A percentile compares a stretch with the other conserved stretches of the same genome.
phyloP scores from a whole-genome alignment of 441 rosid genomes.

The Bruguiera hainesii region DNA sequence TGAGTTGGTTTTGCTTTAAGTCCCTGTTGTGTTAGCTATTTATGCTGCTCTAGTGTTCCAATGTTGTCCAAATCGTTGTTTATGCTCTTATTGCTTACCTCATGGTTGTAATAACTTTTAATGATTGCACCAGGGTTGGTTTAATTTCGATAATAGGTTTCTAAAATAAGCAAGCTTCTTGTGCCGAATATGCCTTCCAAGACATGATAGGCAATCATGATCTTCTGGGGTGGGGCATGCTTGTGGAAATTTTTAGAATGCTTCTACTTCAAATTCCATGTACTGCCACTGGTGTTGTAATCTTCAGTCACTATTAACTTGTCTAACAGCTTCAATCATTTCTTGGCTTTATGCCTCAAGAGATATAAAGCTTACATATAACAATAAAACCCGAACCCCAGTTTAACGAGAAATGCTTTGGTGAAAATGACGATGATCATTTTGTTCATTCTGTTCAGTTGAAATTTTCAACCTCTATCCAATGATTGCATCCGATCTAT shows the following conservation, averaged over 20 bases:
- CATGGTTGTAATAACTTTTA: conserved; percentile 35
- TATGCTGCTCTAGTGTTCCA: conserved; percentile 12
- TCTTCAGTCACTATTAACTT: conserved; percentile 3
- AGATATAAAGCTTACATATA: conserved; percentile 4
- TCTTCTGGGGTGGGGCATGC: not conserved
- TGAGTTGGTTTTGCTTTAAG: not conserved
- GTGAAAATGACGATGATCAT: not conserved
- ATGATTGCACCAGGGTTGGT: conserved; percentile 27
- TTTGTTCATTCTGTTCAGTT: not conserved
- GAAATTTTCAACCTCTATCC: too few species aligned
- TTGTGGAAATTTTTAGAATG: not conserved
- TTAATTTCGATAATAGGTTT: conserved; percentile 2
- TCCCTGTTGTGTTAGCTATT: conserved; percentile 7
- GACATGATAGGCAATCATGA: too few species aligned
- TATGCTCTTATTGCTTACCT: conserved; percentile 6
- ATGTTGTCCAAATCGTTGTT: conserved; percentile 5
- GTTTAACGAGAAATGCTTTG: not conserved
- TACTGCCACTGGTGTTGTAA: conserved; percentile 2
- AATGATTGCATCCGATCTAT: too few species aligned
- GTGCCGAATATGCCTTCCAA: not conserved
- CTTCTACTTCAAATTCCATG: conserved; percentile 4
- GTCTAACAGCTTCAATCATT: conserved; percentile 8
- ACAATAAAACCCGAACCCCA: not conserved
- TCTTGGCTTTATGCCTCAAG: conserved; percentile 8
- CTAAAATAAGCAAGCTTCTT: conserved; percentile 15